Percentiles rank a stretch among this genome's conserved stretches.
Conservation (phyloP, 371 early-diverging fungal genomes). For the Mortierella sp. region DNA sequence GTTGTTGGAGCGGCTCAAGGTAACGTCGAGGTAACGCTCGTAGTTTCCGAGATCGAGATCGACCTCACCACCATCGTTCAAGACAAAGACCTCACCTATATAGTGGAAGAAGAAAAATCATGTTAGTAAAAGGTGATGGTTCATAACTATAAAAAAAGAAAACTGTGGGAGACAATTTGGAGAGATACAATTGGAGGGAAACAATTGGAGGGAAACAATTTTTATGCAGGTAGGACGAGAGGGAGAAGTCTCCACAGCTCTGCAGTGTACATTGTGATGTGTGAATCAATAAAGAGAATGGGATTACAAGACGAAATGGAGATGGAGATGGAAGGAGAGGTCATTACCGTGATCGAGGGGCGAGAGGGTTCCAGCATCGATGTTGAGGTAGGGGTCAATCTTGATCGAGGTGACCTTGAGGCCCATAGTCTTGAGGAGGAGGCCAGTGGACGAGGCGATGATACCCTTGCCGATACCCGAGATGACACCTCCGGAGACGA, state of each 20-base stretch:
- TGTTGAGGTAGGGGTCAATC: conserved; percentile 99
- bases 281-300: not conserved
- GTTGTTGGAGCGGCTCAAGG: conserved; percentile 96
- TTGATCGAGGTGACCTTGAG: conserved; percentile 98
- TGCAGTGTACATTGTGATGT: not conserved
- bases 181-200: not conserved
- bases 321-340: not conserved
- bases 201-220: conserved; percentile 4
- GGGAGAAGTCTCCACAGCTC: not conserved
- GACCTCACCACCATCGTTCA: conserved; percentile 99
- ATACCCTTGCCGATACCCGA: conserved; percentile 99
- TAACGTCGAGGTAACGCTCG: conserved; percentile 97
- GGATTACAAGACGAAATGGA: not conserved
- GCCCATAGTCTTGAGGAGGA: conserved; percentile 95
- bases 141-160: not conserved
- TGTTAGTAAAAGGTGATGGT: not conserved
- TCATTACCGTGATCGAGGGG: conserved; percentile 96
- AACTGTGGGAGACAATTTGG: too few species aligned
- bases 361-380: conserved; percentile 98
- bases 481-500: conserved; percentile 99
- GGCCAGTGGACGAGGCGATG: conserved; percentile 97
- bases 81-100: conserved; percentile 97
- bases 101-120: not conserved
- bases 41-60: conserved; percentile 99
- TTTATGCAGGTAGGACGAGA: not conserved